Conservation (phyloP, 169 alveolate genomes). For the Plasmodium ovale region DNA sequence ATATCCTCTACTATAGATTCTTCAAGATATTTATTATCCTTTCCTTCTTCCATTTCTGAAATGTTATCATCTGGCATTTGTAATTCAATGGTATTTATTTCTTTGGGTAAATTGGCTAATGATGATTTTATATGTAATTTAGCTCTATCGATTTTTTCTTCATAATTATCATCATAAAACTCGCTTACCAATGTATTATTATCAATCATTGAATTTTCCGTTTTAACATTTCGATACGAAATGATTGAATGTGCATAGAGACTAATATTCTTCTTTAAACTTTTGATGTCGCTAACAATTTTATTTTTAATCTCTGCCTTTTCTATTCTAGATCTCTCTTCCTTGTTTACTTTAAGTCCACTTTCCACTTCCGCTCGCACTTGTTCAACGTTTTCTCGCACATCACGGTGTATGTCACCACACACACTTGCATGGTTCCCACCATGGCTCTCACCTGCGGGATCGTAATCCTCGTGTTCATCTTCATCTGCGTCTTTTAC, state of each 20-base stretch:
- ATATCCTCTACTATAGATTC: constrained; percentile 74
- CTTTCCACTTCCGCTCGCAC: constrained; percentile 57
- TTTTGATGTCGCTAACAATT: constrained; percentile 63
- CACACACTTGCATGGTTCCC: background rate
- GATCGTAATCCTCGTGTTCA: background rate
- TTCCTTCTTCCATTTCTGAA: constrained; percentile 1
- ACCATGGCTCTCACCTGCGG: too few relatives aligned
- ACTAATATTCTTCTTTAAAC: constrained; percentile 41
- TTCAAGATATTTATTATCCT: constrained; percentile 21
- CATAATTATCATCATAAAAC: constrained; percentile 58
- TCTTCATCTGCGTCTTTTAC: background rate
- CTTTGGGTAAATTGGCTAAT: constrained; percentile 82
- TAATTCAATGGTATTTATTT: constrained; percentile 80
- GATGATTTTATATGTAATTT: constrained; percentile 83
- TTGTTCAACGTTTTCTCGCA: constrained; percentile 25
- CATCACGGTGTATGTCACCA: too few relatives aligned
- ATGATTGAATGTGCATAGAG: constrained; percentile 52
- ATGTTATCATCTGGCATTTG: constrained; percentile 68
- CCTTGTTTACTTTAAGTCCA: background rate
- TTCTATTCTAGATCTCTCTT: background rate
- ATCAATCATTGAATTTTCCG: constrained; percentile 30
- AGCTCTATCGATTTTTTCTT: constrained; percentile 85
- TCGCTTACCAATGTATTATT: constrained; percentile 29
- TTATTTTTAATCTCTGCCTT: constrained; percentile 16
- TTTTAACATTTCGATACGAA: constrained; percentile 20